Base-by-base conservation (phyloP, 2,329 filamentous ascomycete genomes). In the Nigrograna mackinnonii region DNA sequence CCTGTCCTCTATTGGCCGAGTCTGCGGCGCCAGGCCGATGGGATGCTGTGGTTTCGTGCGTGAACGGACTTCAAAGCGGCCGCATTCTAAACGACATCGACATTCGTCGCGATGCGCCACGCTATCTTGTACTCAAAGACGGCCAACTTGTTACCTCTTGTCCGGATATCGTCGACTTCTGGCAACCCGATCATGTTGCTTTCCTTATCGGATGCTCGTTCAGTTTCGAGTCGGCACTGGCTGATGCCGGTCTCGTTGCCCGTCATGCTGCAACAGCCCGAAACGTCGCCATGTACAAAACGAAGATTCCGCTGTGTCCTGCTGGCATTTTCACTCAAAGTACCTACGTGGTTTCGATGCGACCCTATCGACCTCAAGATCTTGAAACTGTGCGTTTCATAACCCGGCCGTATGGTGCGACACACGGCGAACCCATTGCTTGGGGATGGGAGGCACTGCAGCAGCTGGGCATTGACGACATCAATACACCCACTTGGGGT, bases 201-300 rank as follows among this genome's bases (percentile, higher is more conserved):
- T 86, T 84, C 55, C 60, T 86, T 33, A 78, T 86, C 47, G 83
- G 82, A 6, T 86, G 83, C 57, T 82, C 77, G 1, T 86, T 79
- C 69, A 81, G 75, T 51, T 86, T 86, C 56, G 83, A 86, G 60
- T 65, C 72, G 3, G 82, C 81, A 3, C 72, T 86, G 17, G 55
- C 64, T 1, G 61, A 56, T 0, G 76, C 77, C 0, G 78, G 77
- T 0, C 64, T 86, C 5, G 51, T 69, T 5, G 77, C 82, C 2
- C 70, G 74, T 2, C 81, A 86, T 53, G 64, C 73, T 4, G 43
- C 63, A 2, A 68, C 74, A 14, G 59, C 64, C 28, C 70, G 77
- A 21, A 80, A 79, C 44, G 79, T 84, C 2, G 68, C 81, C 11
- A 86, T 86, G 79, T 87, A 84, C 54, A 69, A 76, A 13, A 84